Base-by-base conservation (phyloP, 1,284 basidiomycete genomes). In the Leccinum griseonigrum region DNA sequence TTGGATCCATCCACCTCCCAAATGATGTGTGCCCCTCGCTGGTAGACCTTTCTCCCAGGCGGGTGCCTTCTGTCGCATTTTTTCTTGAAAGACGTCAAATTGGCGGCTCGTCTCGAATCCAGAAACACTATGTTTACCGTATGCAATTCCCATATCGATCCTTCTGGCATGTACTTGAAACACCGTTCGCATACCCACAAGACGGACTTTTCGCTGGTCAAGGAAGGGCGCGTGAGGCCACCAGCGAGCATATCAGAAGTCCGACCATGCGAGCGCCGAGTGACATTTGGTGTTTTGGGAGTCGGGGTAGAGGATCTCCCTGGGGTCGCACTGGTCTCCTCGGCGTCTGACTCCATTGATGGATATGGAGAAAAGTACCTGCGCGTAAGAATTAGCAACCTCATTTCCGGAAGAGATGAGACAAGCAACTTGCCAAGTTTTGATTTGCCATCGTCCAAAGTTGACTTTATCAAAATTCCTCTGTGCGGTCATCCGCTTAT, bases 1-100 rank as follows among this genome's bases (percentile, higher is more conserved):
- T 83, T 80, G 1, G 89, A 87, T 3, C 96, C 97, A 72, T 99
- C 95, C 1, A 99, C 90, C 76, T 98, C 95, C 92, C 94, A 98
- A 56, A 99, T 97, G 8, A 85, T 89, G 74, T 94, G 93, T 9
- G 91, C 91, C 0, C 93, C 95, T 34, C 91, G 83, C 69, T 96
- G 90, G 73, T 98, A 99, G 9, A 98, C 94, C 72, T 92, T 92
- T 53, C 83, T 78, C 2, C 97, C 97, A 1, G 97, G 97, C 1
- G 97, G 97, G 71, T 88, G 85, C 55, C 80, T 83, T 64, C 84
- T 74, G 3, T 80, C 79, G 71, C 97, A 98, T 52, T 79, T 81
- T 72, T 84, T 89, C 90, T 95, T 75, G 28, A 58, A 55, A 32
- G 26, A 22, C n/a, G 52, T 63, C 11, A 61, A 60, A 26, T 26